These are phyloP conservation scores for Globisporangium echinulatum DNA, from an alignment of 352 stramenopile genomes.

Conservation along the genomic window DNA sequence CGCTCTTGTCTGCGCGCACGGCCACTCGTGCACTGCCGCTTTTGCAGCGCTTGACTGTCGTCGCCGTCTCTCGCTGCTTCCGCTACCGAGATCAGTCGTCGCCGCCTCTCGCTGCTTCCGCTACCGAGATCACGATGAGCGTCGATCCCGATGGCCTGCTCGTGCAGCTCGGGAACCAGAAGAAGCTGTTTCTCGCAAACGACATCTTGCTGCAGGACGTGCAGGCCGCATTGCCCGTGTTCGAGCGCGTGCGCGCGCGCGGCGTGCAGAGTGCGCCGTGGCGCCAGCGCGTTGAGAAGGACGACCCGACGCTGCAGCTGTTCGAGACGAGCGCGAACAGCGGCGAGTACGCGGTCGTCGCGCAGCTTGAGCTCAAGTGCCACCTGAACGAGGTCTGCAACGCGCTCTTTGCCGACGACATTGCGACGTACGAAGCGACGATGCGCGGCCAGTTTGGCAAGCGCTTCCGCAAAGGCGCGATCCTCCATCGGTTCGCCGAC, in stretches of 20 bases:
- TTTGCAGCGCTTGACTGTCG: no score
- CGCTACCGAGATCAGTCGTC: not conserved
- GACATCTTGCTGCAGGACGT: conserved; percentile 25
- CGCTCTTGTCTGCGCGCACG: no score
- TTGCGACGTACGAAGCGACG: conserved; percentile 31
- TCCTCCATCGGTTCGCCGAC: conserved; percentile 31
- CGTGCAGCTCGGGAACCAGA: conserved; percentile 30
- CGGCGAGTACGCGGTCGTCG: conserved; percentile 27
- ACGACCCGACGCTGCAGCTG: conserved; percentile 16
- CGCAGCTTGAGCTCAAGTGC: conserved; percentile 44
- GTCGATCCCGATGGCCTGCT: conserved; percentile 18
- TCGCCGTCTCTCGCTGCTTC: not conserved
- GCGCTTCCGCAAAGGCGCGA: conserved; percentile 35
- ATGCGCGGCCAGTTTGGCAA: conserved; percentile 45
- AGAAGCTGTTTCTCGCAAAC: conserved; percentile 28
- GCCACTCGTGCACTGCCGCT: no score
- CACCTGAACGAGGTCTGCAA: conserved; percentile 64
- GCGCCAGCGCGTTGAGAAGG: conserved; percentile 17
- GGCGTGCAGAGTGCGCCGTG: conserved; percentile 13
- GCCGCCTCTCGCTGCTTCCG: not conserved
- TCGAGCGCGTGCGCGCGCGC: conserved; percentile 14
- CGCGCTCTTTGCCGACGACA: conserved; percentile 36
- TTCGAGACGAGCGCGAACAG: conserved; percentile 13
- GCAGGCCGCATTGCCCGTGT: conserved; percentile 7
- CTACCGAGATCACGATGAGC: conserved; percentile 2